Evolutionary conservation across 805 yeast species (phyloP), one percentile per base, ranked within the genome.

Genomic region (Cyberlindnera saturnus): DNA sequence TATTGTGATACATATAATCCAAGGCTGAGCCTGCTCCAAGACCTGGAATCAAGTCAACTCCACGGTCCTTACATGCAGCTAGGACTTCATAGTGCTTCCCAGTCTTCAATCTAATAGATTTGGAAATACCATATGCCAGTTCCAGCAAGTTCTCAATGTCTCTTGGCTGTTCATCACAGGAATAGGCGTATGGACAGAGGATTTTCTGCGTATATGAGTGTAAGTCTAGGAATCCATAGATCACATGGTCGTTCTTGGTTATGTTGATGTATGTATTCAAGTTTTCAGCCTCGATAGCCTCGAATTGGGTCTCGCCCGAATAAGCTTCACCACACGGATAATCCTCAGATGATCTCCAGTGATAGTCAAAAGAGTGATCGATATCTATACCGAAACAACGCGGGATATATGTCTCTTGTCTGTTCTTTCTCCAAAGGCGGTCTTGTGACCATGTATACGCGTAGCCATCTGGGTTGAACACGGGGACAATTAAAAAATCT

Each of bases 401-500:
- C 8, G 84, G 78, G 39, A 74, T 60, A 39, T 70, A 75, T 0
- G 93, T 82, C 41, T 78, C 77, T 63, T 89, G 96, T 47, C 96
- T 72, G 62, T 87, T 89, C 57, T 89, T 89, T 37, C 93, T 69
- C 97, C 97, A 89, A 46, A 89, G 66, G 44, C 97, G 68, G 59
- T 89, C 96, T 23, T 65, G 57, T 2, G 69, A 71, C 96, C 96
- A 89, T 2, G 95, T 71, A 60, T 84, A 83, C 13, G 71, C 86
- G 60, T 89, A 89, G 0, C 97, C 97, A 63, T 89, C 97, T 1
- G 96, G 96, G 57, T 89, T 89, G 62, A 81, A 75, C 11, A 87
- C 86, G 0, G 97, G 97, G 28, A 88, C 71, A 50, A 89, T 79
- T 30, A 86, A 60, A 53, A 85, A 84, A 55, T 87, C 91, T 45